Evolutionary conservation across 1,284 basidiomycete species (phyloP), one percentile per base, ranked within the genome.

Genomic region (Amylostereum areolatum): DNA sequence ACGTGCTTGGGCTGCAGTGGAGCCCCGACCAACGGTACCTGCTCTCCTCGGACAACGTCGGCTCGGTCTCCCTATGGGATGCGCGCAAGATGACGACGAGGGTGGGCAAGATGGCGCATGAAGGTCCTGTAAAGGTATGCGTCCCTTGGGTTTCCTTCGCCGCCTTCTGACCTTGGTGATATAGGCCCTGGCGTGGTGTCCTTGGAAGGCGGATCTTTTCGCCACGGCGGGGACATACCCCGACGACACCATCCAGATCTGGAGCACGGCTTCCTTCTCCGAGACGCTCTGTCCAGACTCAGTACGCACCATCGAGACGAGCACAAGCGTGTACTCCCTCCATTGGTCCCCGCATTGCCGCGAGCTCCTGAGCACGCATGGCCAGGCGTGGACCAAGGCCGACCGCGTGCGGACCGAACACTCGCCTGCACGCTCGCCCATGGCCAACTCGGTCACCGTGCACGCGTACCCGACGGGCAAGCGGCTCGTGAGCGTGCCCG

Each of bases 151-250:
- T 7, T n/a, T 18, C n/a, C 32, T 36, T 12, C 33, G 10, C 31
- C 45, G 27, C 43, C n/a, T 25, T 35, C 42, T 28, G 45, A 30
- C 45, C 33, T 41, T 12, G 37, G n/a, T 11, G 29, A 25, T 49
- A n/a, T 45, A 81, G 78, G 84, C 83, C 1, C 66, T 89, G 8
- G 80, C 83, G 0, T 89, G 85, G 85, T 86, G 81, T 58, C 85
- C 85, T 0, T 86, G 85, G 83, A 82, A 86, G 62, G 71, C 77
- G 2, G 80, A 78, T 50, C 66, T 87, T 2, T 72, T 89, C 31
- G 85, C 85, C 1, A 80, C 82, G 1, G 85, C 84, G 6, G 82
- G 84, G 5, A 83, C 81, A 3, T 79, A 78, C 28, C 74, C 76
- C 12, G 83, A 87, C 59, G 78, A 81, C 46, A 78, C 74, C 51